Evolutionary conservation across 2,329 filamentous ascomycete genomes (phyloP), one percentile per base, ranked within the genome.

Genomic region (Sarocladium oryzae): DNA sequence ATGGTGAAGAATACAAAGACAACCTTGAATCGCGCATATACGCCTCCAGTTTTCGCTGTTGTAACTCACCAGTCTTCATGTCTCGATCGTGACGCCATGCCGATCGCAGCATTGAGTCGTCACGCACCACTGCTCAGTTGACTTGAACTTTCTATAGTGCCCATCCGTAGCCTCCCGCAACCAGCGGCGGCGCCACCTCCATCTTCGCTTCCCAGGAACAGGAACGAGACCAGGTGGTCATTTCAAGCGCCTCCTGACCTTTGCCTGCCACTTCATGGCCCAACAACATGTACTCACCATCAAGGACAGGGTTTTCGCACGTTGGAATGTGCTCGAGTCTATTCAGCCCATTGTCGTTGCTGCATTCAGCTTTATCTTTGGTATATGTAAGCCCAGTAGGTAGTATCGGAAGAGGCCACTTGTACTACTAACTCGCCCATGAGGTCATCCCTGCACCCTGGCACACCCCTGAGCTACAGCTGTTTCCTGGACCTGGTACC

Each of bases 391-490:
- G n/a, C n/a, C n/a, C n/a, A n/a, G n/a, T n/a, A n/a, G n/a, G n/a
- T n/a, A n/a, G n/a, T n/a, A n/a, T n/a, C n/a, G n/a, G n/a, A 15
- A 4, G n/a, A 32, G n/a, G 28, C 11, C 28, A 10, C 4, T 15
- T 30, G 43, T 48, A 48, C 43, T 15, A n/a, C 28, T 15, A 48
- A 26, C 26, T 33, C 43, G n/a, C 15, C 28, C 26, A 48, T 48
- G 43, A 48, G 26, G 43, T 48, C 43, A 48, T 48, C 43, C 43
- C 28, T 48, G 43, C 43, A 48, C 26, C 43, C 33, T 48, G 33
- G 43, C 43, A n/a, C 26, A n/a, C 43, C 43, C 43, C 43, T 32
- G 43, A 48, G 43, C 43, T 48, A 48, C 43, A 48, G 43, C 43
- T 48, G 21, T n/a, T 24, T 20, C 13, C 26, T 32, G 43, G 26